These are phyloP conservation scores for Wallacemonas rigidus DNA, from an alignment of 208 protist species.

Conservation along the genomic window DNA sequence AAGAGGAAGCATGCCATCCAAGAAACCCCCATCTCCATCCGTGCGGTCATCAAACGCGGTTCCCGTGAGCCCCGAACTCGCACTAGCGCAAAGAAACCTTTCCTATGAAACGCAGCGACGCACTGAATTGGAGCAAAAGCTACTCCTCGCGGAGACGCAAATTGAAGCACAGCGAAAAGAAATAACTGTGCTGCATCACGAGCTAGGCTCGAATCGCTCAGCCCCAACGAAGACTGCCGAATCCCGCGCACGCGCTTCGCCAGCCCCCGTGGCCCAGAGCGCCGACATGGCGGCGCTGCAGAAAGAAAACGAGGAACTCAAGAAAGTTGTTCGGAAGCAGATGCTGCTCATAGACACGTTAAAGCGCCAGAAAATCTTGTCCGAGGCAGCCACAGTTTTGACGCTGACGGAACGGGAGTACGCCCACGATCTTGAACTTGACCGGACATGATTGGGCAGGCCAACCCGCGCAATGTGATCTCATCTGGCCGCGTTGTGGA, in stretches of 20 bases:
- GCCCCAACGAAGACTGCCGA: not conserved
- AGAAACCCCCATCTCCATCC: too few relatives aligned
- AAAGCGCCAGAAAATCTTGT: constrained; percentile 92
- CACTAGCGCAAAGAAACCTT: not conserved
- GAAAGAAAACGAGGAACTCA: constrained; percentile 77
- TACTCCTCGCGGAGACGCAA: constrained; percentile 31
- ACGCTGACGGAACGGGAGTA: constrained; percentile 89
- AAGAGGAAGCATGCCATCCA: too few relatives aligned
- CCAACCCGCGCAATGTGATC: not conserved
- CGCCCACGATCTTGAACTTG: constrained; percentile 50
- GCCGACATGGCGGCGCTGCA: constrained; percentile 45
- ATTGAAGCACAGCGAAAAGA: constrained; percentile 46
- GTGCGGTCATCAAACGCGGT: not conserved
- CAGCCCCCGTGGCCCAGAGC: not conserved
- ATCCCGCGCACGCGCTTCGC: too few relatives aligned
- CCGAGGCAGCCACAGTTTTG: constrained; percentile 84
- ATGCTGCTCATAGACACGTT: constrained; percentile 92
- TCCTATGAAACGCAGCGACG: not conserved
- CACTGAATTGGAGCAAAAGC: constrained; percentile 26
- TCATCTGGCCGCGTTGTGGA: too few relatives aligned
- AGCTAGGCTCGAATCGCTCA: constrained; percentile 6
- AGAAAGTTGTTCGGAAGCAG: constrained; percentile 88
- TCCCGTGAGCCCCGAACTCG: not conserved
- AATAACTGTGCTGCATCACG: constrained; percentile 39
- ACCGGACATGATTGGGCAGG: constrained; percentile 12